Percentiles rank a stretch among this genome's conserved stretches.
phyloP scores from a whole-genome alignment of 2,329 filamentous ascomycete genomes.

The Paradendryphiella salina region DNA sequence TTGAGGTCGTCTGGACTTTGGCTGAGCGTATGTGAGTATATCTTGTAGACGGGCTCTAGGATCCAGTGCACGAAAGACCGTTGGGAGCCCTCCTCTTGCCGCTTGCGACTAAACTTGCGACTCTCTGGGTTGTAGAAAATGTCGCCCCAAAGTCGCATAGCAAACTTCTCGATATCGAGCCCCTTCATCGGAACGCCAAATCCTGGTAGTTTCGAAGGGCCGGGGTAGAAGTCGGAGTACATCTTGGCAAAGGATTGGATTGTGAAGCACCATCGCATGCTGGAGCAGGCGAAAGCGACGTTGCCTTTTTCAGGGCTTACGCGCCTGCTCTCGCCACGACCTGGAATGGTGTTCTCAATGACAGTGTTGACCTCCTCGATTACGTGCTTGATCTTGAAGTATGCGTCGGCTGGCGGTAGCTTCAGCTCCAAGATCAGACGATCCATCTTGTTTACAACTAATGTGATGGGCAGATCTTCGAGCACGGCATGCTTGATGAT shows the following conservation, averaged over 20 bases:
- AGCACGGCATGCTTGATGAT: conserved; percentile 95
- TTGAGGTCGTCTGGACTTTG: conserved; percentile 84
- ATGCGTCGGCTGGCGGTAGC: conserved; percentile 90
- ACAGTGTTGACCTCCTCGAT: conserved; percentile 96
- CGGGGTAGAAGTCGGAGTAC: conserved; percentile 87
- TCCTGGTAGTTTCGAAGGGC: conserved; percentile 45
- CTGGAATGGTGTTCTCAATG: conserved; percentile 85
- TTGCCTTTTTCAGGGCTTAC: conserved; percentile 96
- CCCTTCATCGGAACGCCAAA: conserved; percentile 42
- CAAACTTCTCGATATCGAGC: conserved; percentile 80
- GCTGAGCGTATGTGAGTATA: conserved; percentile 93
- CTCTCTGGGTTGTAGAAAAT: conserved; percentile 93
- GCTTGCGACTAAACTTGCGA: conserved; percentile 88
- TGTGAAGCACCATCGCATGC: conserved; percentile 96
- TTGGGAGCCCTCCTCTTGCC: conserved; percentile 75
- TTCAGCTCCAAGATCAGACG: conserved; percentile 91
- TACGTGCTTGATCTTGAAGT: conserved; percentile 99
- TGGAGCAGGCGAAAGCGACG: conserved; percentile 92
- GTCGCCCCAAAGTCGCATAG: conserved; percentile 87
- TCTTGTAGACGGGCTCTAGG: conserved; percentile 95
- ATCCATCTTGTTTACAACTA: conserved; percentile 98
- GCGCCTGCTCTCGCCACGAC: conserved; percentile 75
- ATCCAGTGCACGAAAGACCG: conserved; percentile 93
- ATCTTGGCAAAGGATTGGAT: conserved; percentile 92
- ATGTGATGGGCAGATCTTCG: conserved; percentile 82